Evolutionary conservation across 371 early-diverging fungal species (phyloP).

Genomic region (Blastocladiella emersonii): DNA sequence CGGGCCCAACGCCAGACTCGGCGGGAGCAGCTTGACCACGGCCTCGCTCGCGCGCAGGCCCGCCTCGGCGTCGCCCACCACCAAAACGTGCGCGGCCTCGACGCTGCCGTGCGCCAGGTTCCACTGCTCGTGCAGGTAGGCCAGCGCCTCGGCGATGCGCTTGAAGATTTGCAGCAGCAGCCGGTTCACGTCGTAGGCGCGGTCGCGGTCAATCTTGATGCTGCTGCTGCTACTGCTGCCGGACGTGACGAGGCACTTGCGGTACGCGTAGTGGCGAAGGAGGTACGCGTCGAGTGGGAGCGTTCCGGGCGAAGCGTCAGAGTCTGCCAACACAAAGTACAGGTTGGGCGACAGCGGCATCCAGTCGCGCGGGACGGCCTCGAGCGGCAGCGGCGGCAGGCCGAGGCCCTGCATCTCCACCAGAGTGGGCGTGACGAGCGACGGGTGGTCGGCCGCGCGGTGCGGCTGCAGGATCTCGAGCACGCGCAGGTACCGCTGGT

Average conservation of each 20-base stretch:
- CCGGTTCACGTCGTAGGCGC: neutral
- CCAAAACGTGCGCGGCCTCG: neutral
- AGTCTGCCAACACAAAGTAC: neutral
- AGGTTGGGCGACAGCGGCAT: neutral
- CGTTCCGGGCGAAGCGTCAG: neutral
- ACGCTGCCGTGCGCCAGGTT: neutral
- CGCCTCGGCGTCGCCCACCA: neutral
- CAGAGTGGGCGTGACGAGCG: neutral
- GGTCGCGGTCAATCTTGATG: constrained; percentile 2
- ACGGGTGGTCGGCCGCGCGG: neutral
- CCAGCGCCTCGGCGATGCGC: neutral
- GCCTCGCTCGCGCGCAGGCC: neutral
- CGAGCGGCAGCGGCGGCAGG: neutral
- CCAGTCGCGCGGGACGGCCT: neutral
- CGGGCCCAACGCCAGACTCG: neutral
- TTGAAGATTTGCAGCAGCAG: neutral
- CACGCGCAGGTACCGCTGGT: neutral
- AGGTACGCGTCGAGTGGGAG: neutral
- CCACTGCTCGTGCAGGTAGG: neutral
- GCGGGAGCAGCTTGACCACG: neutral
- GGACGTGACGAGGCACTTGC: neutral
- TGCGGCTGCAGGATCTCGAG: neutral
- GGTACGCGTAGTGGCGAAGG: neutral
- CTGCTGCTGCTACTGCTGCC: too few species aligned
- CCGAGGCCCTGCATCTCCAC: neutral